Conservation (phyloP, 306 rosid species). For the Ochetophila trinervis region DNA sequence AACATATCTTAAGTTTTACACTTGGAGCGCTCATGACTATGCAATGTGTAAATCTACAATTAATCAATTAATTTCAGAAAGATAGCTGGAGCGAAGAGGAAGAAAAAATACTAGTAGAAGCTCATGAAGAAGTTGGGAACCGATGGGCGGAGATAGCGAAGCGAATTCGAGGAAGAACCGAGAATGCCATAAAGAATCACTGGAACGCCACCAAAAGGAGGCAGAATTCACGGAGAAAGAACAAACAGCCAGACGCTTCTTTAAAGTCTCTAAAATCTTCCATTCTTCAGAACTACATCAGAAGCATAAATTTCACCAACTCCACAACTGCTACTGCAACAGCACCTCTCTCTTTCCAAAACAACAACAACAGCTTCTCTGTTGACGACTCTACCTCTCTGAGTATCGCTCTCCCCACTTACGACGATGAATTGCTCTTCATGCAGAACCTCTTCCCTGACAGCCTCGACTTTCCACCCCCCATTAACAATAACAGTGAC, state of each 20-base stretch:
- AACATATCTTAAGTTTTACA: too few relatives aligned
- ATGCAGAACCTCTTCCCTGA: conserved; percentile 48
- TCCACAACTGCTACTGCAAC: background rate
- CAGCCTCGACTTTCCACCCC: background rate
- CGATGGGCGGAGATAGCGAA: conserved; percentile 90
- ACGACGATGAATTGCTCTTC: conserved; percentile 65
- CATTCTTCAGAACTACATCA: conserved; percentile 73
- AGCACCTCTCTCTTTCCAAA: conserved; percentile 16
- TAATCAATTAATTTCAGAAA: conserved; percentile 42
- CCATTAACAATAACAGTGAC: background rate
- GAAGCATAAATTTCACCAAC: conserved; percentile 21
- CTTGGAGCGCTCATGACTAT: too few relatives aligned
- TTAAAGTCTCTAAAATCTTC: conserved; percentile 31
- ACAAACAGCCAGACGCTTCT: conserved; percentile 36
- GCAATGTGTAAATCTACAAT: too few relatives aligned
- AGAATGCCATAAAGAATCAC: conserved; percentile 84
- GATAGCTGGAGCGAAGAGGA: conserved; percentile 81
- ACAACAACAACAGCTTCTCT: too few relatives aligned
- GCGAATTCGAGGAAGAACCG: conserved; percentile 71
- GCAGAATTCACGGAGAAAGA: conserved; percentile 71
- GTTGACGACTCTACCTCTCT: conserved; percentile 7
- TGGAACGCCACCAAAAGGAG: conserved; percentile 94
- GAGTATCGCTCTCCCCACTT: conserved; percentile 9
- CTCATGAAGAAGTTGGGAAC: conserved; percentile 65
- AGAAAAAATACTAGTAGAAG: conserved; percentile 61